Evolutionary conservation across 1,284 basidiomycete genomes (phyloP).

Genomic region (Ganoderma meredithae): DNA sequence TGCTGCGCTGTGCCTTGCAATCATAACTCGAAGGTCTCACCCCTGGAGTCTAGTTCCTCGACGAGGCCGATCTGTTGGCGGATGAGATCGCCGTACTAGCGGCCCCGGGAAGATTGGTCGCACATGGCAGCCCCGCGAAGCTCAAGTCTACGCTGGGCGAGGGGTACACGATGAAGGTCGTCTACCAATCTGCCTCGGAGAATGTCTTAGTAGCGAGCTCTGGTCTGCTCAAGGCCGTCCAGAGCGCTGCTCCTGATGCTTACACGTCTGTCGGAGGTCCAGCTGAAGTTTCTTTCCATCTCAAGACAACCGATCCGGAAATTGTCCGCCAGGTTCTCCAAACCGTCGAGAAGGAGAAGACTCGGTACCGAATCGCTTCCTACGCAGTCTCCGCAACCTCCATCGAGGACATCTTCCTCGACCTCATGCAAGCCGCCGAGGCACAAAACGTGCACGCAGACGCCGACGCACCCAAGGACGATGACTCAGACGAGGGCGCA

Average conservation of each 20-base stretch:
- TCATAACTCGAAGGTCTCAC: slow-evolving; percentile 1
- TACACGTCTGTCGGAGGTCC: not conserved
- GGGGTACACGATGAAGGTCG: slow-evolving; percentile 66
- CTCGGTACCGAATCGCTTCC: not conserved
- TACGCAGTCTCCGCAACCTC: too few relatives aligned
- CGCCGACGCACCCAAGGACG: too few relatives aligned
- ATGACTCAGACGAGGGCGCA: too few relatives aligned
- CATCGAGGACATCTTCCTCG: too few relatives aligned
- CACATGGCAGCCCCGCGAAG: slow-evolving; percentile 74
- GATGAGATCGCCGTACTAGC: slow-evolving; percentile 80
- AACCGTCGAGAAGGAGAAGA: not conserved
- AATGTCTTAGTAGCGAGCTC: not conserved
- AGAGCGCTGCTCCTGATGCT: not conserved
- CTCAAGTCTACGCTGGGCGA: slow-evolving; percentile 75
- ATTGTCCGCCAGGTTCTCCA: not conserved
- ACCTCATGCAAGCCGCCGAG: too few relatives aligned
- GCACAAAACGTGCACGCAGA: too few relatives aligned
- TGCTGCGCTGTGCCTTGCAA: slow-evolving; percentile 8
- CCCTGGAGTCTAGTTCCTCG: slow-evolving; percentile 61
- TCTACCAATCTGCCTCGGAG: not conserved
- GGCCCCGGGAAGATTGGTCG: slow-evolving; percentile 77
- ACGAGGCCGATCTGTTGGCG: slow-evolving; percentile 82
- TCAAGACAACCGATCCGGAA: not conserved
- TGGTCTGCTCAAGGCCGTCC: not conserved
- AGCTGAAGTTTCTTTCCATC: not conserved